Evolutionary conservation across 2,329 filamentous ascomycete species (phyloP).

Genomic region (Cryphonectria parasitica): DNA sequence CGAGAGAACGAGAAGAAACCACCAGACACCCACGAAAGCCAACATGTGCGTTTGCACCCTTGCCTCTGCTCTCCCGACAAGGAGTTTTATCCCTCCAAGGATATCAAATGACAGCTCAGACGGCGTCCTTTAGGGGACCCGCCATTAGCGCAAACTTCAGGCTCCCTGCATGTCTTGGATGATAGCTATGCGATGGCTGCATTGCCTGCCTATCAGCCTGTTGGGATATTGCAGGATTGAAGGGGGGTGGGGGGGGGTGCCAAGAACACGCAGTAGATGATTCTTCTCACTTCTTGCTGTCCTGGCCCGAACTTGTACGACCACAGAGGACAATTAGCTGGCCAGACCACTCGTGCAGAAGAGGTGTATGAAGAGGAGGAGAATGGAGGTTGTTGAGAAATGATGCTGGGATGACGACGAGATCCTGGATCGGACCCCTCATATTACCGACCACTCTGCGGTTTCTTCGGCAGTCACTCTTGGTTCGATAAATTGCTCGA

Average conservation of each 20-base stretch:
- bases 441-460: neutral
- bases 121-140: neutral
- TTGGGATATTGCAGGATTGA: neutral
- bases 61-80: neutral
- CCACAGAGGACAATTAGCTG: neutral
- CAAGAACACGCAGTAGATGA: constrained; percentile 1
- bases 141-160: constrained; percentile 5
- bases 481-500: too few relatives aligned
- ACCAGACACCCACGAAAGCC: neutral
- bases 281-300: neutral
- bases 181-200: constrained; percentile 4
- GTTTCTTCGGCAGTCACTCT: neutral
- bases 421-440: neutral
- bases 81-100: neutral
- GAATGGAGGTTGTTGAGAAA: neutral
- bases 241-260: neutral
- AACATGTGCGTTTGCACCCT: neutral
- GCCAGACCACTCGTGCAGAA: neutral
- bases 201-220: neutral
- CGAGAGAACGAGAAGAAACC: neutral
- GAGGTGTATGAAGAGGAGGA: neutral
- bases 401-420: neutral
- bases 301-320: neutral
- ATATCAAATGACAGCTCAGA: neutral
- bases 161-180: neutral